Evolutionary conservation across 371 early-diverging fungal species (phyloP).

Genomic region (Zychaea mexicana): DNA sequence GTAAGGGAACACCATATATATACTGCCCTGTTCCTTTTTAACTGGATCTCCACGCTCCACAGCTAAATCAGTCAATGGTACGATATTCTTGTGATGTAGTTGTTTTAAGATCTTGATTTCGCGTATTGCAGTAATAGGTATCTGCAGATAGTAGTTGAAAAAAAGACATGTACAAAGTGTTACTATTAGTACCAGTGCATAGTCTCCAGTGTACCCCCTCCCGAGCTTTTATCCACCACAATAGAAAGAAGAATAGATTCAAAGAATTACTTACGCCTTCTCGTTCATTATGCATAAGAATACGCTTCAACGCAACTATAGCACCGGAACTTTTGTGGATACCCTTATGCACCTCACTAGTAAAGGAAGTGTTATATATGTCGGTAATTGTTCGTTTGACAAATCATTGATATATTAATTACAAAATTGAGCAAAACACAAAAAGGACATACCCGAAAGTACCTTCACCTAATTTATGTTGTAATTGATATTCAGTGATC

Average conservation of each 20-base stretch:
- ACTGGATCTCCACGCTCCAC: conserved; percentile 56
- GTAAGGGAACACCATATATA: conserved; percentile 96
- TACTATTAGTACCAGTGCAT: too few species aligned
- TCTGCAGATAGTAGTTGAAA: conserved; percentile 29
- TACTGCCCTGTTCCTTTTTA: conserved; percentile 46
- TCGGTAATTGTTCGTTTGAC: neutral
- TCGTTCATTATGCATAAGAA: conserved; percentile 89
- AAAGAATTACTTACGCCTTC: conserved; percentile 75
- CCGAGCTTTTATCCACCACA: too few species aligned
- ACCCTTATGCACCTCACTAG: conserved; percentile 89
- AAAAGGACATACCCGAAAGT: conserved; percentile 85
- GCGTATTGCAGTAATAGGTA: conserved; percentile 95
- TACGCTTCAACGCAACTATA: conserved; percentile 88
- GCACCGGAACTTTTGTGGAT: conserved; percentile 69
- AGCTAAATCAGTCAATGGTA: conserved; percentile 83
- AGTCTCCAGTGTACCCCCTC: too few species aligned
- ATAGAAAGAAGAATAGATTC: neutral
- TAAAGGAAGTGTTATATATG: neutral
- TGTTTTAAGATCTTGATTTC: conserved; percentile 92
- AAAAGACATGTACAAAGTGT: too few species aligned
- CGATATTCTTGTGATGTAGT: conserved; percentile 84
- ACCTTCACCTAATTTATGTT: conserved; percentile 90
- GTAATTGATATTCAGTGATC: conserved; percentile 71
- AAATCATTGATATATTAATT: neutral
- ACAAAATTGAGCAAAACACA: neutral